Percentiles rank a stretch among this genome's conserved stretches.
These are phyloP conservation scores for Camelina sativa DNA, from an alignment of 345 rosid genomes.

Conservation along the genomic window DNA sequence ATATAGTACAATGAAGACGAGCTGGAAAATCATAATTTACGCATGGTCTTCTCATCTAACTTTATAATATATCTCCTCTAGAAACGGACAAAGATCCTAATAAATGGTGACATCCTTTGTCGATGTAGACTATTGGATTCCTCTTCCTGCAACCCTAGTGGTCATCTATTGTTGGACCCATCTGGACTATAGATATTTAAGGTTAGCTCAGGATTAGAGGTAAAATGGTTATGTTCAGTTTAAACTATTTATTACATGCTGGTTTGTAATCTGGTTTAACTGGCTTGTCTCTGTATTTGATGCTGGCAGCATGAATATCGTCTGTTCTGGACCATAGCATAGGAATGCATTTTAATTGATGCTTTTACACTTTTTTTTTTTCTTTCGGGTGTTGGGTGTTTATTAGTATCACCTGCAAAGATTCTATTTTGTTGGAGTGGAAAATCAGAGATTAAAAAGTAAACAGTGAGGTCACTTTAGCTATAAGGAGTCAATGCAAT, in stretches of 20 bases:
- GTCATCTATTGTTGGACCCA: slow-evolving; percentile 33
- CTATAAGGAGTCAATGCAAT: slow-evolving; percentile 33
- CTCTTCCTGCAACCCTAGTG: slow-evolving; percentile 25
- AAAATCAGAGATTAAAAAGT: slow-evolving; percentile 30
- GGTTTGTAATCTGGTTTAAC: slow-evolving; percentile 27
- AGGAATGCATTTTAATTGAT: slow-evolving; percentile 22
- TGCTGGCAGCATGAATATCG: slow-evolving; percentile 29
- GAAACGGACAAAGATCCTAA: slow-evolving; percentile 16
- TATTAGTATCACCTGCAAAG: slow-evolving; percentile 13
- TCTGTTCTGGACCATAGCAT: slow-evolving; percentile 33
- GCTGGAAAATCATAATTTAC: slow-evolving; percentile 34
- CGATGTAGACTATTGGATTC: slow-evolving; percentile 26
- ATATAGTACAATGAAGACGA: slow-evolving; percentile 29
- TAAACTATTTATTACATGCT: slow-evolving; percentile 4
- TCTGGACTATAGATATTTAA: slow-evolving; percentile 30
- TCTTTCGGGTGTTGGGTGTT: slow-evolving; percentile 25
- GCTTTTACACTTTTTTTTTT: slow-evolving; percentile 18
- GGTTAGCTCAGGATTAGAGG: slow-evolving; percentile 29
- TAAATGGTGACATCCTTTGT: slow-evolving; percentile 39
- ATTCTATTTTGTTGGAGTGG: slow-evolving; percentile 33
- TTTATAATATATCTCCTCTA: background rate
- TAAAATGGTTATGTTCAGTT: slow-evolving; percentile 15
- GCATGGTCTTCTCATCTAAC: slow-evolving; percentile 39
- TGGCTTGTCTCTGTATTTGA: slow-evolving; percentile 18
- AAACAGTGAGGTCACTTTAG: slow-evolving; percentile 27